Percentiles rank a stretch among this genome's conserved stretches.
These are phyloP conservation scores for Lentinula novae-zelandiae DNA, from an alignment of 1,284 basidiomycete species.

Conservation along the genomic window DNA sequence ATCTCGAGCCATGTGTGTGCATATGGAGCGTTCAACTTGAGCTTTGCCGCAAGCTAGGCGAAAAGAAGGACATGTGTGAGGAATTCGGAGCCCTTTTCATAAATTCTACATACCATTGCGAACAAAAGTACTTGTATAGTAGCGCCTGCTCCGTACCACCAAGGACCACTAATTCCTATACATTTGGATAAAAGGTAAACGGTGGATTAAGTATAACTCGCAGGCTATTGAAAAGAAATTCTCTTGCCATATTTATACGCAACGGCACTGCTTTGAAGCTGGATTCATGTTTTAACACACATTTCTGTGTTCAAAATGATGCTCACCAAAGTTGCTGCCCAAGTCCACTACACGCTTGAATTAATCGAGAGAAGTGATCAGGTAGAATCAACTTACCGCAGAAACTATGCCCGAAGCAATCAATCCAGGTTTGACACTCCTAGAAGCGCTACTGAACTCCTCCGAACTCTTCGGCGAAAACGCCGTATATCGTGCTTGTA, in stretches of 20 bases:
- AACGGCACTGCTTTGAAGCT: conserved; percentile 76
- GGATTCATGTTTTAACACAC: conserved; percentile 17
- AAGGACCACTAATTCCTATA: conserved; percentile 49
- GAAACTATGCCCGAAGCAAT: conserved; percentile 89
- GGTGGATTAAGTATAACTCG: background rate
- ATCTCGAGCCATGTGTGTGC: conserved; percentile 59
- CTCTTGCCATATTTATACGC: conserved; percentile 81
- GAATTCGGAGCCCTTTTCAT: background rate
- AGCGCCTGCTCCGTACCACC: conserved; percentile 72
- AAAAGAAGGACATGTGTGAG: conserved; percentile 7
- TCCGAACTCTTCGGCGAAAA: conserved; percentile 70
- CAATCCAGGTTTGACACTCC: conserved; percentile 83
- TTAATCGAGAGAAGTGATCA: background rate
- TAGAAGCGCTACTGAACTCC: conserved; percentile 82
- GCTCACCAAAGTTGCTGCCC: conserved; percentile 69
- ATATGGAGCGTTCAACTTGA: conserved; percentile 68
- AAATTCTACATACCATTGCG: conserved; percentile 40
- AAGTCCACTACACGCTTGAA: conserved; percentile 53
- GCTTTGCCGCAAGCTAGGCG: conserved; percentile 61
- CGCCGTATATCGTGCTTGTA: conserved; percentile 71
- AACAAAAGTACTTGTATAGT: conserved; percentile 75
- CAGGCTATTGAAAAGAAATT: background rate
- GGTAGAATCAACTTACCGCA: conserved; percentile 30
- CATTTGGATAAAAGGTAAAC: background rate
- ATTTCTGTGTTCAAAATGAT: background rate